These are phyloP conservation scores for Blastobotrys ciferrii DNA, from an alignment of 1,139 yeast genomes.

Conservation along the genomic window DNA sequence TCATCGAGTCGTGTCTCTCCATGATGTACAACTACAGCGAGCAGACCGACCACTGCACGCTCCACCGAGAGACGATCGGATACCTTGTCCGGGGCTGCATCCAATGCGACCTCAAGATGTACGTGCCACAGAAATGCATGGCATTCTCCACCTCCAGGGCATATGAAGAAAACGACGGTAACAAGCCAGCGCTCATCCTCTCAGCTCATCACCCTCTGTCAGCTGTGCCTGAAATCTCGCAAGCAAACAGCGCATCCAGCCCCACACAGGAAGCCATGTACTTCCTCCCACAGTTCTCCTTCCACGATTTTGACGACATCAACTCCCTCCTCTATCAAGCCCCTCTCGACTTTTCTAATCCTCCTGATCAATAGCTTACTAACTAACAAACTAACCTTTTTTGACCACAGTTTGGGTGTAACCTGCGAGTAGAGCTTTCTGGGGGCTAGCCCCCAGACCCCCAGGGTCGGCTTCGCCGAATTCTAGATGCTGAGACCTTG, in stretches of 20 bases:
- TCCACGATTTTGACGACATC: not conserved
- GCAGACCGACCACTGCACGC: not conserved
- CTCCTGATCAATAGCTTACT: not conserved
- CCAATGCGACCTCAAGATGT: conserved; percentile 3
- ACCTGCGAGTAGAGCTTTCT: not conserved
- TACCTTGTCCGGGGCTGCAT: conserved; percentile 7
- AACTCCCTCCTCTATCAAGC: not conserved
- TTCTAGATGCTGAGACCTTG: too few species aligned
- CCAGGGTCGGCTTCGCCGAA: too few species aligned
- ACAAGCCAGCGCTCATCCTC: conserved; percentile 5
- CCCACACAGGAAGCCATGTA: not conserved
- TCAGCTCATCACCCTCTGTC: not conserved
- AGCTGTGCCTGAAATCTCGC: not conserved
- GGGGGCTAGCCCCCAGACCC: not conserved
- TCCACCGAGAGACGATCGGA: not conserved
- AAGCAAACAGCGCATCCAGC: not conserved
- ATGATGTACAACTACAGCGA: not conserved
- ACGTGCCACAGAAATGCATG: conserved; percentile 5
- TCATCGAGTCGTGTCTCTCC: not conserved
- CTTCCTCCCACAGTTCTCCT: not conserved
- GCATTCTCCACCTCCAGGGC: not conserved
- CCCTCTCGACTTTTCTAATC: not conserved
- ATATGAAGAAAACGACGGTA: not conserved
- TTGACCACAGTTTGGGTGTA: too few species aligned
- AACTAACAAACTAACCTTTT: too few species aligned